phyloP scores from a whole-genome alignment of 2,329 filamentous ascomycete species.

The Fusarium ambrosium region DNA sequence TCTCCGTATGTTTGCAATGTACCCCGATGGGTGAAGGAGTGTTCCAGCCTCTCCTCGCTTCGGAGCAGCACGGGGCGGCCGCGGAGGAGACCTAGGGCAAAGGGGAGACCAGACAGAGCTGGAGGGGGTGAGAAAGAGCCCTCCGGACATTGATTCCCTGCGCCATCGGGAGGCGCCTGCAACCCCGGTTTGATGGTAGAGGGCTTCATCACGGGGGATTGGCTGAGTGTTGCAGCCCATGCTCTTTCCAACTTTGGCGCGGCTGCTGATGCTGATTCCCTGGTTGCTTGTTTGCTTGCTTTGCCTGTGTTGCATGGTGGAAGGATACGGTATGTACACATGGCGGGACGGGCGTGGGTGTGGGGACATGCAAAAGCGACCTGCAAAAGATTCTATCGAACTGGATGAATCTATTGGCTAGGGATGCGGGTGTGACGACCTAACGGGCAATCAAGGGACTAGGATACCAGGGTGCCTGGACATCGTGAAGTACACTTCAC shows the following conservation, averaged over 20 bases:
- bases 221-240: neutral
- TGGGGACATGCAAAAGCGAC: conserved; percentile 15
- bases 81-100: neutral
- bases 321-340: conserved; percentile 9
- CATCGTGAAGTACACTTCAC: conserved; percentile 28
- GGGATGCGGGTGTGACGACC: conserved; percentile 24
- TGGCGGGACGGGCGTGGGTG: conserved; percentile 12
- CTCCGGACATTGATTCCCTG: conserved; percentile 41
- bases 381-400: conserved; percentile 18
- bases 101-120: conserved; percentile 5
- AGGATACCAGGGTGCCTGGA: conserved; percentile 10
- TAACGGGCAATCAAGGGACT: conserved; percentile 39
- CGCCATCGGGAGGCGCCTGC: conserved; percentile 17
- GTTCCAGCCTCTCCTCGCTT: conserved; percentile 10
- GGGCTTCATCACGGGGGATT: conserved; percentile 13
- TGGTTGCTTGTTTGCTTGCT: neutral
- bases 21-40: neutral
- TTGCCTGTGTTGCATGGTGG: conserved; percentile 13
- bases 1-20: conserved; percentile 8
- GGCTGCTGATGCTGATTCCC: conserved; percentile 15
- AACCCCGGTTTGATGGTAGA: conserved; percentile 14
- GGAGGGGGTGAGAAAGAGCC: conserved; percentile 7
- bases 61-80: conserved; percentile 39
- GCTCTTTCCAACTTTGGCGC: conserved; percentile 3
- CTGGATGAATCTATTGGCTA: conserved; percentile 31